Evolutionary conservation across 1,139 yeast species (phyloP).

Genomic region (Yamadazyma dendronema): DNA sequence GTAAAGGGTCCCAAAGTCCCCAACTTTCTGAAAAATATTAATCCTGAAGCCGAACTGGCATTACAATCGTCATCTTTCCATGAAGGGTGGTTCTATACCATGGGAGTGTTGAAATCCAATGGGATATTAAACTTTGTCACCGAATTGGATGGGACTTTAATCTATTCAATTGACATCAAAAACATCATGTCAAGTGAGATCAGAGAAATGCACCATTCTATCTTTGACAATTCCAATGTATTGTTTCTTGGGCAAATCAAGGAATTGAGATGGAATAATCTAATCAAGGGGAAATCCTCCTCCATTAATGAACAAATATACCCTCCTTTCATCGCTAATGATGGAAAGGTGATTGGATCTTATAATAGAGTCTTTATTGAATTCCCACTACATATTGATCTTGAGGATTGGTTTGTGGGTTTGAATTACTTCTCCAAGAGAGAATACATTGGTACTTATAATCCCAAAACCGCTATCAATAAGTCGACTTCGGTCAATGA

Average conservation of each 20-base stretch:
- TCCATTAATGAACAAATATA: slow-evolving; percentile 21
- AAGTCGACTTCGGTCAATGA: slow-evolving; percentile 12
- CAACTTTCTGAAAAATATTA: slow-evolving; percentile 28
- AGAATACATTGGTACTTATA: slow-evolving; percentile 48
- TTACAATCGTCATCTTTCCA: slow-evolving; percentile 17
- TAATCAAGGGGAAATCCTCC: slow-evolving; percentile 32
- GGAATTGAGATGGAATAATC: slow-evolving; percentile 48
- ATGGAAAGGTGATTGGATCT: slow-evolving; percentile 32
- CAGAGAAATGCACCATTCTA: slow-evolving; percentile 64
- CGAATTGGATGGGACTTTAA: slow-evolving; percentile 65
- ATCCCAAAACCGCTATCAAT: slow-evolving; percentile 24
- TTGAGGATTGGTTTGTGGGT: slow-evolving; percentile 84
- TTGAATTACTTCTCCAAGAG: slow-evolving; percentile 64
- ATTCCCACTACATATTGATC: slow-evolving; percentile 68
- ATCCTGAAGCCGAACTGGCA: slow-evolving; percentile 10
- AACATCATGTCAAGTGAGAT: slow-evolving; percentile 62
- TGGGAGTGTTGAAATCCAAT: slow-evolving; percentile 67
- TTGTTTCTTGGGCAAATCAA: slow-evolving; percentile 57
- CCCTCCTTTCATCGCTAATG: slow-evolving; percentile 29
- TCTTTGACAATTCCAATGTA: slow-evolving; percentile 60
- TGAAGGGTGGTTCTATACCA: slow-evolving; percentile 74
- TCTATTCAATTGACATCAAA: slow-evolving; percentile 62
- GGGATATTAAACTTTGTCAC: slow-evolving; percentile 64
- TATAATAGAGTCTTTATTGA: slow-evolving; percentile 52
- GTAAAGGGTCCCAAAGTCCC: slow-evolving; percentile 50